A percentile compares a stretch with the other conserved stretches of the same genome.
These are phyloP conservation scores for Fusarium hostae DNA, from an alignment of 2,329 filamentous ascomycete genomes.

Conservation along the genomic window DNA sequence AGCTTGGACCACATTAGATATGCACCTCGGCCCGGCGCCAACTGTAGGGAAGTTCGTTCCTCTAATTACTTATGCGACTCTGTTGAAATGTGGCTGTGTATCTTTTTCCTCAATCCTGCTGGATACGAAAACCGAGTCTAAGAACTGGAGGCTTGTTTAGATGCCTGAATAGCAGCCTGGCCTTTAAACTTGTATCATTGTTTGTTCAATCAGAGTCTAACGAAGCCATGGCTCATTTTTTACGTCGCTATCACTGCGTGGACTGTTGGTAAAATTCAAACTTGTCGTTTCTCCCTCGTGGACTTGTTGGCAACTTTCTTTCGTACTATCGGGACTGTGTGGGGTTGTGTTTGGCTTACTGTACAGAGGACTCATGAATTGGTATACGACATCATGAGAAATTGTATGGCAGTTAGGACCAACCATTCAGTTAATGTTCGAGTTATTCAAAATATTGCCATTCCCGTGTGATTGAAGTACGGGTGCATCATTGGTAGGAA, in stretches of 20 bases:
- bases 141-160: background rate
- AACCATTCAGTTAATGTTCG: background rate
- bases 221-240: background rate
- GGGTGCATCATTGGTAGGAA: background rate
- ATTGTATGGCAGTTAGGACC: background rate
- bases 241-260: conserved; percentile 1
- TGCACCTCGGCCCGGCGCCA: background rate
- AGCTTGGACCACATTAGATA: background rate
- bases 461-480: background rate
- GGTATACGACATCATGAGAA: background rate
- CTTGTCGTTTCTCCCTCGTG: conserved; percentile 3
- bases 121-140: background rate
- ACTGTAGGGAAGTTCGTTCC: background rate
- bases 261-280: conserved; percentile 41
- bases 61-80: background rate
- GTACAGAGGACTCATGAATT: background rate
- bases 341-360: conserved; percentile 11
- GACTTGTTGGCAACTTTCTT: conserved; percentile 8
- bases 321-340: conserved; percentile 14
- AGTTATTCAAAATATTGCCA: background rate
- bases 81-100: background rate
- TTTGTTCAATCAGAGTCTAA: background rate
- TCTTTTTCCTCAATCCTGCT: background rate
- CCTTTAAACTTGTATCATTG: background rate
- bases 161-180: background rate